Evolutionary conservation across 1,284 basidiomycete genomes (phyloP).

Genomic region (Cutaneotrichosporon arboriforme): DNA sequence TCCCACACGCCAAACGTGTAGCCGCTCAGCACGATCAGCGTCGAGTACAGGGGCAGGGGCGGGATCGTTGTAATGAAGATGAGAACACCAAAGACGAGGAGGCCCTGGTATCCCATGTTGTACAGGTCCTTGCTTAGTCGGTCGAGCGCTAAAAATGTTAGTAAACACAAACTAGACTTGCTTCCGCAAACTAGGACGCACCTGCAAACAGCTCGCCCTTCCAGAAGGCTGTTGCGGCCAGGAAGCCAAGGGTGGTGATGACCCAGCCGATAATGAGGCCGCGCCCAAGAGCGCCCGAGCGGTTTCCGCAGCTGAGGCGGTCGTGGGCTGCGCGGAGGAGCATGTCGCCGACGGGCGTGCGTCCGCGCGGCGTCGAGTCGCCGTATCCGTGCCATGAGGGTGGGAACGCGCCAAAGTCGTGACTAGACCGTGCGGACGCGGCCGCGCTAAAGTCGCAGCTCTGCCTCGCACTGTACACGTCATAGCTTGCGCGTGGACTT

Average conservation of each 20-base stretch:
- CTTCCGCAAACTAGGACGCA: constrained; percentile 16
- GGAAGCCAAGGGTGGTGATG: constrained; percentile 36
- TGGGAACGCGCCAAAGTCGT: constrained; percentile 8
- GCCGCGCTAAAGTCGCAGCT: background rate
- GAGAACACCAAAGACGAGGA: constrained; percentile 43
- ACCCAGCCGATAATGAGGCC: constrained; percentile 43
- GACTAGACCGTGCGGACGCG: background rate
- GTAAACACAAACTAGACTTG: constrained; percentile 1
- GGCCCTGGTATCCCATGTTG: constrained; percentile 38
- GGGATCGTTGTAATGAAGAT: constrained; percentile 48
- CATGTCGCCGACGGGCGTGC: background rate
- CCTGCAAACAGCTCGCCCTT: constrained; percentile 41
- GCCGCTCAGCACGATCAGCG: constrained; percentile 52
- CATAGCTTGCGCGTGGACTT: background rate
- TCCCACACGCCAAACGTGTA: constrained; percentile 52
- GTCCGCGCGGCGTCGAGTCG: background rate
- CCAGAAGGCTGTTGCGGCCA: constrained; percentile 40
- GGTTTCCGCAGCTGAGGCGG: constrained; percentile 7
- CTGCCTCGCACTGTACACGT: background rate
- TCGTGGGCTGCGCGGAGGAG: constrained; percentile 8
- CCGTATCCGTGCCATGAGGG: constrained; percentile 10
- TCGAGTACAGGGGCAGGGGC: constrained; percentile 53
- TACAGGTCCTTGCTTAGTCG: constrained; percentile 36
- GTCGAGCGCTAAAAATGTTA: constrained; percentile 45
- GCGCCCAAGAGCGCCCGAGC: constrained; percentile 27